Conservation (phyloP, 176 grass and related monocot genomes). For the Hordeum vulgare region DNA sequence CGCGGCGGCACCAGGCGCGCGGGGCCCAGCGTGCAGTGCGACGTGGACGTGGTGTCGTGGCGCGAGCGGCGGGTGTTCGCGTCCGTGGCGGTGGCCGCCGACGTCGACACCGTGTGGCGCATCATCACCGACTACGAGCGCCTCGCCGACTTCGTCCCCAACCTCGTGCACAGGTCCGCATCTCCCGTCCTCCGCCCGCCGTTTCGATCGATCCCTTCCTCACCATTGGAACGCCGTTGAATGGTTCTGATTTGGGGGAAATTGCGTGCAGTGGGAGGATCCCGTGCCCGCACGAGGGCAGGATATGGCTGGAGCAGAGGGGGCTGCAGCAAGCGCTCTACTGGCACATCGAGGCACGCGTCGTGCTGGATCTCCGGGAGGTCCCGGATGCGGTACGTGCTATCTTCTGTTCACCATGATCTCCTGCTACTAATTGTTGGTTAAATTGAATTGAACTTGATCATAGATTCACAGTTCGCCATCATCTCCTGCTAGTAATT, state of each 20-base stretch:
- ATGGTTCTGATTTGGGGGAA: slow-evolving; percentile 9
- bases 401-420: background rate
- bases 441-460: too few relatives aligned
- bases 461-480: too few relatives aligned
- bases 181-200: background rate
- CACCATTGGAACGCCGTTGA: background rate
- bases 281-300: slow-evolving; percentile 72
- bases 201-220: background rate
- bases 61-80: slow-evolving; percentile 70
- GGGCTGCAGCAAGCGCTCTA: slow-evolving; percentile 82
- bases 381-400: slow-evolving; percentile 52
- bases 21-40: slow-evolving; percentile 47
- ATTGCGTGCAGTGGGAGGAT: slow-evolving; percentile 63
- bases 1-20: background rate
- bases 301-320: slow-evolving; percentile 95
- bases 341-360: slow-evolving; percentile 93
- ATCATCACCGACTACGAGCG: slow-evolving; percentile 95
- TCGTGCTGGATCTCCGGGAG: slow-evolving; percentile 88
- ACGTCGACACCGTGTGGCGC: slow-evolving; percentile 75
- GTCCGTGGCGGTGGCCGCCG: slow-evolving; percentile 62
- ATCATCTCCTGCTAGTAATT: background rate
- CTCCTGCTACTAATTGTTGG: background rate
- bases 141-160: slow-evolving; percentile 88
- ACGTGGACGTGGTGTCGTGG: slow-evolving; percentile 92
- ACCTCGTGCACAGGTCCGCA: slow-evolving; percentile 77